Conservation (phyloP, 208 protist genomes). For the Trypanosoma avium region DNA sequence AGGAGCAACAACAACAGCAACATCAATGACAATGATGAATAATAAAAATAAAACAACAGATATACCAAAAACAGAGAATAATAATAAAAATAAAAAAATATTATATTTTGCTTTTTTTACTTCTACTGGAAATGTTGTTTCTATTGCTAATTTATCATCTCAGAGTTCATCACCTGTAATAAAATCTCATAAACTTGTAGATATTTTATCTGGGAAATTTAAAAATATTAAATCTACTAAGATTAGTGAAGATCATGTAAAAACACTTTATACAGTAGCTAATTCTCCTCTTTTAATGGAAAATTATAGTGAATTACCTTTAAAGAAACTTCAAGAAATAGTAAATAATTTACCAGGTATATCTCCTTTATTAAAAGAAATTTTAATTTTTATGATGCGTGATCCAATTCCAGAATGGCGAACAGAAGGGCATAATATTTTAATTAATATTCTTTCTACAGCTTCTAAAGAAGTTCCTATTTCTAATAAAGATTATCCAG, state of each 20-base stretch:
- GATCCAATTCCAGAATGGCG: constrained; percentile 54
- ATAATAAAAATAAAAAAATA: too few relatives aligned
- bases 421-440: constrained; percentile 37
- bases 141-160: constrained; percentile 13
- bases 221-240: background rate
- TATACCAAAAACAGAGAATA: too few relatives aligned
- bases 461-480: constrained; percentile 17
- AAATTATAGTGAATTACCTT: background rate
- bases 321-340: constrained; percentile 9
- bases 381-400: constrained; percentile 44
- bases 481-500: background rate
- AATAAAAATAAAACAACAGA: too few relatives aligned
- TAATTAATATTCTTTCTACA: constrained; percentile 44
- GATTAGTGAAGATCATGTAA: constrained; percentile 7
- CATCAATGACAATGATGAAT: too few relatives aligned
- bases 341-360: constrained; percentile 15
- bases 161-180: background rate
- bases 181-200: constrained; percentile 5
- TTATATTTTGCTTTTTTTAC: constrained; percentile 23
- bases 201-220: constrained; percentile 15
- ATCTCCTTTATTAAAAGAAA: constrained; percentile 25
- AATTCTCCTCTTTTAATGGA: background rate
- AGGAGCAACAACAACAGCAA: background rate
- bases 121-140: constrained; percentile 27
- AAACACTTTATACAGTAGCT: constrained; percentile 1